phyloP scores from a whole-genome alignment of 306 rosid species.

The Betula pendula region DNA sequence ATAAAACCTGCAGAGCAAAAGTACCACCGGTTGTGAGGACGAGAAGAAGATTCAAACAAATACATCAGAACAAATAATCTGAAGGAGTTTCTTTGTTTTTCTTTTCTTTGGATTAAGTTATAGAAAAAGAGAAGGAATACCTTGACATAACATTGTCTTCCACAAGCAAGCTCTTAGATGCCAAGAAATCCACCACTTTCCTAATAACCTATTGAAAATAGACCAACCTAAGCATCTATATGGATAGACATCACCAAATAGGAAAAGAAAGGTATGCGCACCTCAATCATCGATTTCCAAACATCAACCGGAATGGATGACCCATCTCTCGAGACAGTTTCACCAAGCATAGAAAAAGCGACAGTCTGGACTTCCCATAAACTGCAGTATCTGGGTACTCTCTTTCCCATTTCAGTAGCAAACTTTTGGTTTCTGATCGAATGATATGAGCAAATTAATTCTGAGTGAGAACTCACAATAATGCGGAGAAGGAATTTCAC shows the following conservation, averaged over 20 bases:
- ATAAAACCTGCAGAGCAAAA: slow-evolving; percentile 71
- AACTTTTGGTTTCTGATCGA: slow-evolving; percentile 37
- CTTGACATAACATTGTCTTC: slow-evolving; percentile 69
- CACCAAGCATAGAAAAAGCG: slow-evolving; percentile 71
- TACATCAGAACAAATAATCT: slow-evolving; percentile 17
- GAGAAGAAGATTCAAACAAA: not conserved
- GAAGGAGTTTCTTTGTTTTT: slow-evolving; percentile 1
- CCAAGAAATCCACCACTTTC: slow-evolving; percentile 79
- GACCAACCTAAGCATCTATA: slow-evolving; percentile 25
- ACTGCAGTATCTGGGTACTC: slow-evolving; percentile 38
- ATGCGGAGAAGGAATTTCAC: slow-evolving; percentile 70
- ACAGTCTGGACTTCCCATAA: slow-evolving; percentile 69
- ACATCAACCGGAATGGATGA: slow-evolving; percentile 57
- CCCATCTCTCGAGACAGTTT: slow-evolving; percentile 65
- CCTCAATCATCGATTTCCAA: slow-evolving; percentile 82
- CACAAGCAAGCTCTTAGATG: slow-evolving; percentile 51
- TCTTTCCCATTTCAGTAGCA: slow-evolving; percentile 36
- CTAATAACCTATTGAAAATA: slow-evolving; percentile 57
- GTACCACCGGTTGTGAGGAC: slow-evolving; percentile 24
- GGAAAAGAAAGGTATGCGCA: slow-evolving; percentile 17
- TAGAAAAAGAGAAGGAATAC: slow-evolving; percentile 34
- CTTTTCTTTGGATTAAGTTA: slow-evolving; percentile 23
- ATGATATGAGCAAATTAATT: slow-evolving; percentile 33
- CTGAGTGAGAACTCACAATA: slow-evolving; percentile 51
- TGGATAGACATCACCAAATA: slow-evolving; percentile 6